Base-by-base conservation (phyloP, 1,139 yeast species). In the Suhomyces coccinellae region DNA sequence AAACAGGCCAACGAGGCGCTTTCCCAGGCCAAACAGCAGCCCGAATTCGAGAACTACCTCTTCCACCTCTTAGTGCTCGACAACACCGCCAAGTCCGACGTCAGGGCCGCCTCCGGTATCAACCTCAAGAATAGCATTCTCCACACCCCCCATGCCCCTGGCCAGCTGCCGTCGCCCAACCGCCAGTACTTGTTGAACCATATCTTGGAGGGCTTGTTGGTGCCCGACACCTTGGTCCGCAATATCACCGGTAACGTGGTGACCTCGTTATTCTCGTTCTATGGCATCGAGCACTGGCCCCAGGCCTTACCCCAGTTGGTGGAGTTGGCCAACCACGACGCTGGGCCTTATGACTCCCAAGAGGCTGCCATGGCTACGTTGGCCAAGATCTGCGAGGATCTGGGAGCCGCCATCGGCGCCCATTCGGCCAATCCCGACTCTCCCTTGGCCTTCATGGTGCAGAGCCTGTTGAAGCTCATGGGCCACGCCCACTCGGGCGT, bases 181-280 rank as follows among this genome's bases (percentile, higher is more conserved):
- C 70, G 82, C 47, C 69, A 67, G 16, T 86, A 83, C 58, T 69
- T 90, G 27, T 74, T 87, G 54, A 68, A 74, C n/a, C 73, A 82
- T 53, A 74, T 90, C 22, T 66, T 88, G 32, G 74, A 75, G 44
- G 99, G 97, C 1, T 73, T 93, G 42, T 63, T 79, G 40, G 87
- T 81, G 46, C 57, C 68, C 1, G 82, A 81, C 50, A 63, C 71
- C 15, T 69, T 87, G 57, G 87, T 91, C 22, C 77, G 96, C 51
- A 89, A 87, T 59, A 88, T 91, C 50, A 84, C 97, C 12, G 97
- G 98, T 37, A 91, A 85, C 59, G 96, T 90, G 43, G 83, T 93
- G 43, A 87, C 98, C 2, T 78, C 96, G 0, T 67, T 93, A 34
- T 86, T 91, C 55, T 75, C 86, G 8, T 72, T 80, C n/a, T 79